phyloP scores from a whole-genome alignment of 495 filamentous ascomycete genomes.

The Penicillium coffeae region DNA sequence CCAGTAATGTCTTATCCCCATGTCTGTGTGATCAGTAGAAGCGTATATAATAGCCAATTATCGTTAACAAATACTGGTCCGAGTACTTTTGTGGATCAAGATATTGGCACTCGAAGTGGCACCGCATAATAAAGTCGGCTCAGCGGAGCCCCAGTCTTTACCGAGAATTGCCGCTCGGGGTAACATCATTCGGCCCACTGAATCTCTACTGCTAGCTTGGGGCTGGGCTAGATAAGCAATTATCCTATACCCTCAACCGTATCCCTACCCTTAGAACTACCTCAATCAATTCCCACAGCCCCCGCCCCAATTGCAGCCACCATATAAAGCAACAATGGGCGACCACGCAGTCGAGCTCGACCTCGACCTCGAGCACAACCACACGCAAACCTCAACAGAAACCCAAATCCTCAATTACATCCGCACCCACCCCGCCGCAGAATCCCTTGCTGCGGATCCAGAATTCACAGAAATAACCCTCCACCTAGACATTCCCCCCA shows the following conservation, averaged over 20 bases:
- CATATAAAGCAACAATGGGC: not conserved
- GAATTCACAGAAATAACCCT: conserved; percentile 70
- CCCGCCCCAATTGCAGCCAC: not conserved
- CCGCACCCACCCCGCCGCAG: conserved; percentile 64
- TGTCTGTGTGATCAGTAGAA: too few relatives aligned
- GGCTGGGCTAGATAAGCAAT: not conserved
- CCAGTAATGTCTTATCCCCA: too few relatives aligned
- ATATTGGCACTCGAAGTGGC: too few relatives aligned
- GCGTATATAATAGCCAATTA: too few relatives aligned
- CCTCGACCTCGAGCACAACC: not conserved
- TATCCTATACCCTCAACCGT: not conserved
- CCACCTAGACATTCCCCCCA: conserved; percentile 70
- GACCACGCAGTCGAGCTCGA: not conserved
- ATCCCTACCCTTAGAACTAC: too few relatives aligned
- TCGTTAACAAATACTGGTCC: too few relatives aligned
- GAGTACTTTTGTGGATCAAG: too few relatives aligned
- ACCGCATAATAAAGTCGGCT: too few relatives aligned
- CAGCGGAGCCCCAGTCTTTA: not conserved
- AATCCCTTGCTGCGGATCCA: conserved; percentile 57
- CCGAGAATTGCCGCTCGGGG: not conserved
- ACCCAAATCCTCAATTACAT: conserved; percentile 62
- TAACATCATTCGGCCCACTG: not conserved
- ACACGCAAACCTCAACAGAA: not conserved
- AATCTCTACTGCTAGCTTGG: too few relatives aligned
- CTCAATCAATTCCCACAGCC: not conserved